These are phyloP conservation scores for Reticulascus tulasneorum DNA, from an alignment of 2,329 filamentous ascomycete genomes.

Conservation along the genomic window DNA sequence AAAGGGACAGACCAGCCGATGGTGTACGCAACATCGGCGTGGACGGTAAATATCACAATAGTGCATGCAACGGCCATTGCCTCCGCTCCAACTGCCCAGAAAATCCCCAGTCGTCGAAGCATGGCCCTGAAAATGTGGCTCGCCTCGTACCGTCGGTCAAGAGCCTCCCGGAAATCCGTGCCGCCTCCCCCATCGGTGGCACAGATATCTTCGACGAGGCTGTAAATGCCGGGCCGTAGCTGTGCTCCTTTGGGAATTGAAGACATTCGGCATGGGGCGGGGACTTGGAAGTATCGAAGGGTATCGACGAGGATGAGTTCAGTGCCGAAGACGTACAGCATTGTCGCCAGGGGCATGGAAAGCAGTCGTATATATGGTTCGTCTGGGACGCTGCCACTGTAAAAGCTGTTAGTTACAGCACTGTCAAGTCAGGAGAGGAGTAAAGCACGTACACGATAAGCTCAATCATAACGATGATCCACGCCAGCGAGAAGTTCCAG, in stretches of 20 bases:
- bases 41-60: conserved; percentile 19
- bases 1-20: conserved; percentile 21
- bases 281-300: conserved; percentile 37
- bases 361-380: conserved; percentile 41
- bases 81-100: conserved; percentile 38
- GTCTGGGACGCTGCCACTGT: conserved; percentile 16
- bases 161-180: conserved; percentile 45
- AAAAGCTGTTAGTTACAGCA: background rate
- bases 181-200: conserved; percentile 50
- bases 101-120: conserved; percentile 46
- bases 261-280: conserved; percentile 46
- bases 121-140: conserved; percentile 49
- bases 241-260: conserved; percentile 46
- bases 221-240: conserved; percentile 49
- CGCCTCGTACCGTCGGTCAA: conserved; percentile 48
- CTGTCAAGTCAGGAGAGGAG: background rate
- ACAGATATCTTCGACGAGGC: conserved; percentile 49
- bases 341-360: conserved; percentile 46
- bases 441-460: conserved; percentile 37
- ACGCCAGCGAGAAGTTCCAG: conserved; percentile 51
- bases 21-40: conserved; percentile 16
- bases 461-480: conserved; percentile 54
- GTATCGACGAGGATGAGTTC: conserved; percentile 46
- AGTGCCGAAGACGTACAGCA: conserved; percentile 47
- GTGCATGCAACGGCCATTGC: conserved; percentile 17